Evolutionary conservation across 2,329 filamentous ascomycete genomes (phyloP), one percentile per base, ranked within the genome.

Genomic region (Colletotrichum horii): DNA sequence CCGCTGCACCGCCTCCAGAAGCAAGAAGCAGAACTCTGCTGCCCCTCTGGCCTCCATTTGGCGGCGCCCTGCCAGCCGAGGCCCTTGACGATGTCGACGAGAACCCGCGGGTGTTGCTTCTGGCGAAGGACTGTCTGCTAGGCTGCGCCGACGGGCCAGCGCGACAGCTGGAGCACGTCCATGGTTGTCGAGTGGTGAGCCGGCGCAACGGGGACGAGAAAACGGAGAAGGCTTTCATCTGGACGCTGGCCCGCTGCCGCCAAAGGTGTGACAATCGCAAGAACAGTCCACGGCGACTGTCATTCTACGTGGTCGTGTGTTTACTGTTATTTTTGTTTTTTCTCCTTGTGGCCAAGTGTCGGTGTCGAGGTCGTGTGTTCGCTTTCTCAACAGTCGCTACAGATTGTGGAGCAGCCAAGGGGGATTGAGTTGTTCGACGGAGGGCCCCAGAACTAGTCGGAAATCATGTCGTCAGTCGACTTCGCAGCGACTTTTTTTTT

Each of bases 1-100:
- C 86, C 12, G 87, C 84, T 4, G 86, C 89, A n/a, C 85, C 88
- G 19, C 89, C 88, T 3, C 87, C 85, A 8, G 90, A 88, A 16
- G 90, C 88, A 52, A 89, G 85, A 32, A 91, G 80, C 19, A 91
- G 80, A 11, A 82, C 78, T 62, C 69, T 70, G 43, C 79, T 80
- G 52, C 79, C 64, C n/a, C 66, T 77, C 32, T 70, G 69, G 43
- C 61, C 74, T 34, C 64, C 60, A n/a, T 68, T 77, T 9, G 72
- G 56, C 7, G 48, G 28, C 3, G 60, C 36, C 43, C 69, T 68
- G 16, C 56, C 70, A 15, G 28, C 43, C 11, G 70, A 43, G 34
- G 56, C 56, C 22, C 34, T 74, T 24, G 58, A 30, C 78, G 79
- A 74, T 11, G 78, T 72, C 12, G 82, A 83, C 61, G 82, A 80